Base-by-base conservation (phyloP, 495 filamentous ascomycete genomes). In the Podospora comata region DNA sequence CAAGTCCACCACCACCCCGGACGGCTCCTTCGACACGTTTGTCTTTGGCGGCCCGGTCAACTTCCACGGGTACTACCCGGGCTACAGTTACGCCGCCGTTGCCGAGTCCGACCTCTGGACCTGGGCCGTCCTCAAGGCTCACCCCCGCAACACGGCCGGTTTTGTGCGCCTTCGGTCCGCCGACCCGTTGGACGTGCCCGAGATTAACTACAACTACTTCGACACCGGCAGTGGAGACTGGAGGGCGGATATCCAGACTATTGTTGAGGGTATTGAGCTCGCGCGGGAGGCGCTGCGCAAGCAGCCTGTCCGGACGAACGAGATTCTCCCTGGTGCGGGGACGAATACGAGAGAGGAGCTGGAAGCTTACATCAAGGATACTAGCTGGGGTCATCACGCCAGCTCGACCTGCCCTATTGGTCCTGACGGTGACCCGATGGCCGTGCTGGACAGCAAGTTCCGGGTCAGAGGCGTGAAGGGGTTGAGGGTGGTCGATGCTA, bases 401-500 rank as follows among this genome's bases (percentile, higher is more conserved):
- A 85, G 79, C 39, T 86, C 84, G 66, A 86, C 86, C 15, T 83
- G 79, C 65, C 74, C 86, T 18, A 90, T 89, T 67, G 88, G 88
- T 5, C 70, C 74, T 0, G 85, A 86, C 65, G 74, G 72, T 15
- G 87, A 89, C 68, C 75, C 79, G 16, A 80, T 82, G 72, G 87
- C 86, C 1, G 87, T 89, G 20, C 64, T 90, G 60, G 87, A 90
- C 71, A 76, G 78, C 1, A 79, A 83, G 68, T 88, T 89, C 69
- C 73, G 84, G 0, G 87, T 90, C 2, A 79, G 85, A 23, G 85
- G 85, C 0, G 81, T 85, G 0, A 74, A 81, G n/a, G 80, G 85
- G 6, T 69, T 90, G 71, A 78, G 88, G 61, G 87, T 89, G 20
- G 87, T 90, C 0, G 88, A 90, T 76, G 88, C 86, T 16, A 72